These are phyloP conservation scores for Isoetes taiwanensis DNA, from an alignment of 75 land plant genomes.

Conservation along the genomic window DNA sequence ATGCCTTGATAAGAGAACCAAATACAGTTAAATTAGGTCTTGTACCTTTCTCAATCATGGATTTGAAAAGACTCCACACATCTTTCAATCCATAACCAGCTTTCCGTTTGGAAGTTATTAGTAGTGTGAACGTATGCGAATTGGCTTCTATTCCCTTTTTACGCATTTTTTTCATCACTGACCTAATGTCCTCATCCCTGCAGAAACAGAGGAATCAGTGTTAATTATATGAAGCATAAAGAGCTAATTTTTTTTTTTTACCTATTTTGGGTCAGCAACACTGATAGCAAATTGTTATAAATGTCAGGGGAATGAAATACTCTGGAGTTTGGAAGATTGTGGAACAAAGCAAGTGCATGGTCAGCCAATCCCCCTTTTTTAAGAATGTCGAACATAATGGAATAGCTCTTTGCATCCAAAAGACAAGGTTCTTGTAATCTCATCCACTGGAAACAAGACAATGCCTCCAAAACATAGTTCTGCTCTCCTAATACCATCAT, in stretches of 20 bases:
- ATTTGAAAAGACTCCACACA: conserved; percentile 53
- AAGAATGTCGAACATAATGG: conserved; percentile 38
- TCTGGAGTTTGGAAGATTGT: conserved; percentile 30
- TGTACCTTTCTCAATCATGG: conserved; percentile 43
- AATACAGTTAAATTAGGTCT: conserved; percentile 36
- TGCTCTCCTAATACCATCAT: conserved; percentile 39
- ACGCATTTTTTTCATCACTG: conserved; percentile 45
- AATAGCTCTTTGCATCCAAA: conserved; percentile 37
- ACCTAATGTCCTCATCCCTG: conserved; percentile 59
- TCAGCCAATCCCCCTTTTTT: conserved; percentile 48
- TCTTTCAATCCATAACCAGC: conserved; percentile 35
- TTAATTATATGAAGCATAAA: not conserved
- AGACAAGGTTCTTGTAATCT: conserved; percentile 47
- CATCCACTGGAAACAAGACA: conserved; percentile 79
- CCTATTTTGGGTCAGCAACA: conserved; percentile 39
- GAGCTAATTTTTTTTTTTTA: too few relatives aligned
- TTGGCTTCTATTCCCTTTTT: conserved; percentile 37
- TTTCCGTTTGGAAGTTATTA: conserved; percentile 45
- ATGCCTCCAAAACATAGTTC: conserved; percentile 20
- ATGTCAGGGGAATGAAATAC: conserved; percentile 38
- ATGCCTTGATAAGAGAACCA: conserved; percentile 58
- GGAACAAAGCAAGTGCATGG: conserved; percentile 28
- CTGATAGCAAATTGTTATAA: conserved; percentile 65
- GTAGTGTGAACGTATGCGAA: conserved; percentile 54
- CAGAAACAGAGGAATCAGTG: not conserved